phyloP scores from a whole-genome alignment of 345 rosid genomes.

The Clausena lansium region DNA sequence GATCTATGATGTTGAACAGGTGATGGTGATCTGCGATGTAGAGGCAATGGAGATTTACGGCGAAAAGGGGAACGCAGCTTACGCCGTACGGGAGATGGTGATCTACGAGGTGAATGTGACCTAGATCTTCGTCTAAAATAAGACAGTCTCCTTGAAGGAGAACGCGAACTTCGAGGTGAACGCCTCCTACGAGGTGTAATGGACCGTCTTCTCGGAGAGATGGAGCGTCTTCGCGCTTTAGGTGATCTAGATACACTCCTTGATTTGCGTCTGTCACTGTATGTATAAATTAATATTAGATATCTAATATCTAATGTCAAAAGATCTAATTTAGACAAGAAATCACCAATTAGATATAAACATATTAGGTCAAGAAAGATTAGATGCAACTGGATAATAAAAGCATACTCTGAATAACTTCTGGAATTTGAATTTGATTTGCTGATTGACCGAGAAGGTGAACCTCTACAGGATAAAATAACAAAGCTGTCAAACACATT shows the following conservation, averaged over 20 bases:
- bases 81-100: conserved; percentile 42
- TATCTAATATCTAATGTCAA: background rate
- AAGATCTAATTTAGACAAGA: background rate
- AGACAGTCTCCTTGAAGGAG: conserved; percentile 55
- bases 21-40: conserved; percentile 30
- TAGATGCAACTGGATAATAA: background rate
- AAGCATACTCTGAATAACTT: conserved; percentile 61
- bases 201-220: conserved; percentile 48
- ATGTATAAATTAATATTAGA: background rate
- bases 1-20: conserved; percentile 28
- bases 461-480: conserved; percentile 41
- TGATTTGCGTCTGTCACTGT: conserved; percentile 43
- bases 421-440: conserved; percentile 58
- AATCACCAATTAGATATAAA: background rate
- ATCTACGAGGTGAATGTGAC: conserved; percentile 37
- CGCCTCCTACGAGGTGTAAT: conserved; percentile 38
- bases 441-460: conserved; percentile 52
- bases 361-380: background rate
- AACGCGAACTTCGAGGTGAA: conserved; percentile 44
- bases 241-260: conserved; percentile 80
- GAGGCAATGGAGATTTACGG: conserved; percentile 37
- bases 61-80: conserved; percentile 23
- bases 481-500: background rate
- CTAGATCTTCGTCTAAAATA: conserved; percentile 54
- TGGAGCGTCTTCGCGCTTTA: conserved; percentile 26